Conservation (phyloP, 345 rosid genomes). For the Passiflora organensis region DNA sequence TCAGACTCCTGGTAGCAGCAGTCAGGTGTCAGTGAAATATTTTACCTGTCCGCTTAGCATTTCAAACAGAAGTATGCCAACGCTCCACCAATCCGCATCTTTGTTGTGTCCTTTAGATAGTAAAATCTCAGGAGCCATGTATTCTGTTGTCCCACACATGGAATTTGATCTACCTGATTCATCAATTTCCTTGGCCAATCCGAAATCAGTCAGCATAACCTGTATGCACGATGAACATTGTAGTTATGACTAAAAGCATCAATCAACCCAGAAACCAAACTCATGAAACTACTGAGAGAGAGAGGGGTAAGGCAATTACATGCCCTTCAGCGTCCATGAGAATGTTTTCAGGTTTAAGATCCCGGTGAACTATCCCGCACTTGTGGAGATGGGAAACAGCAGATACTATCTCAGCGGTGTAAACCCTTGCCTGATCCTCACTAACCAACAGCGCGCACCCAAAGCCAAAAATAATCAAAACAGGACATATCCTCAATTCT, state of each 20-base stretch:
- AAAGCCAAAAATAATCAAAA: constrained; percentile 18
- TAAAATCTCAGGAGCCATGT: constrained; percentile 76
- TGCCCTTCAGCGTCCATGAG: constrained; percentile 67
- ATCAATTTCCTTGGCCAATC: constrained; percentile 70
- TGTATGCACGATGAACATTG: constrained; percentile 12
- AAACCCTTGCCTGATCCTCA: constrained; percentile 72
- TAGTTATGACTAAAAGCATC: background rate
- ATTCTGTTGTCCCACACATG: constrained; percentile 69
- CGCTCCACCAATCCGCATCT: constrained; percentile 80
- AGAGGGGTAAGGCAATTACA: constrained; percentile 32
- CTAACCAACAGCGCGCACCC: constrained; percentile 26
- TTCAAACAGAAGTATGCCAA: constrained; percentile 59
- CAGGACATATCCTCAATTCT: background rate
- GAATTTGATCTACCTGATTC: constrained; percentile 63
- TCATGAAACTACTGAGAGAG: background rate
- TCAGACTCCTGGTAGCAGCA: too few species aligned
- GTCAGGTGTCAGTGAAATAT: background rate
- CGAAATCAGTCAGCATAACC: constrained; percentile 72
- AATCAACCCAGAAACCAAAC: too few species aligned
- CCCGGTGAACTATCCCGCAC: constrained; percentile 60
- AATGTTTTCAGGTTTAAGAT: constrained; percentile 73
- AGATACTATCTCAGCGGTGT: constrained; percentile 66
- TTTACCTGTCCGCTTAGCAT: constrained; percentile 68
- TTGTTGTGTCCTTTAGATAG: constrained; percentile 63
- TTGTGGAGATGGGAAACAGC: constrained; percentile 80